Evolutionary conservation across 2,329 filamentous ascomycete genomes (phyloP), one percentile per base, ranked within the genome.

Genomic region (Colletotrichum chlorophyti): DNA sequence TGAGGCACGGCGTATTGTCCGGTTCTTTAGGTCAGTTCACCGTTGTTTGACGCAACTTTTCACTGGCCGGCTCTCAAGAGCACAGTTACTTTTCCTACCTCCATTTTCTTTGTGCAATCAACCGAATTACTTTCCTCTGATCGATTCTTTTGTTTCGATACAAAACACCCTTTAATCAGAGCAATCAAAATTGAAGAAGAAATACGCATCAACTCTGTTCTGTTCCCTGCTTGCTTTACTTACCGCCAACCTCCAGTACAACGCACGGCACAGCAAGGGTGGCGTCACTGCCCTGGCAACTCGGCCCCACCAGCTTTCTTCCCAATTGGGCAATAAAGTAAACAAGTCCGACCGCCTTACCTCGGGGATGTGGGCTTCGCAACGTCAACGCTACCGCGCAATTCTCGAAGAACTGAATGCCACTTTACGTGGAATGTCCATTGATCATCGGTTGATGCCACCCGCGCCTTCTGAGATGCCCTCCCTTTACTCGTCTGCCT

Each of bases 401-500:
- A 68, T 69, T 57, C 67, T 79, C 65, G 60, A 71, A 64, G 68
- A 75, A 63, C 66, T 77, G 67, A 69, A 74, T 63, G 69, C 75
- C 64, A 74, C 71, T 58, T 65, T 80, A 62, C 65, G 68, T 63
- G 74, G 67, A 63, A 76, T 79, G 68, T 72, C 76, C 61, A 65
- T 78, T 52, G 74, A 79, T 58, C 68, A 72, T 52, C 74, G 78
- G 66, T 68, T 81, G 55, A 78, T 83, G 74, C 77, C 78, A 48
- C 69, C 76, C 51, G 66, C 75, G 64, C 69, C 67, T 69, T 66
- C 58, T 66, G 69, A 72, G 60, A 63, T 65, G 52, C 66, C 67
- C 46, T 61, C 76, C 37, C 73, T 84, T 58, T 79, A 76, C 67
- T 93, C 90, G 17, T 88, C 85, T 53, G 91, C 91, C 45, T 93